A percentile compares a stretch with the other conserved stretches of the same genome.
phyloP scores from a whole-genome alignment of 805 yeast species.

The Cyberlindnera veronae region DNA sequence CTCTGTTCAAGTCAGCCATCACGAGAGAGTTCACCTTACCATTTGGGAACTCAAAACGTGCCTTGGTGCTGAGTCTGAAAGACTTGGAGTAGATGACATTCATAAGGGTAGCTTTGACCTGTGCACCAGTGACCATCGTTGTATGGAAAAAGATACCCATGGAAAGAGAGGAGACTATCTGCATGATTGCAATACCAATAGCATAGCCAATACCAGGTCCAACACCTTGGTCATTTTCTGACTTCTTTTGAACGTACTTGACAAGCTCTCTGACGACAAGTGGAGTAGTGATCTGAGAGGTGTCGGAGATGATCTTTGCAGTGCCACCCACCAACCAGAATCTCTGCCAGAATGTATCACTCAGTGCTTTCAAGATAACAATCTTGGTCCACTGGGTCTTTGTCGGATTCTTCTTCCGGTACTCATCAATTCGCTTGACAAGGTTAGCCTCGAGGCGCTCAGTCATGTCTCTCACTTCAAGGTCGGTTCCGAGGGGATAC shows the following conservation, averaged over 20 bases:
- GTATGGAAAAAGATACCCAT: conserved; percentile 64
- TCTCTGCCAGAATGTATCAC: conserved; percentile 32
- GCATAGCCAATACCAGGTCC: conserved; percentile 73
- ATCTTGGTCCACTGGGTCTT: conserved; percentile 20
- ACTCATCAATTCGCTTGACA: conserved; percentile 26
- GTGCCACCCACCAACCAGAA: conserved; percentile 33
- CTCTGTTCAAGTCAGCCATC: conserved; percentile 77
- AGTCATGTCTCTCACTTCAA: conserved; percentile 35
- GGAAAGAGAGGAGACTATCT: conserved; percentile 43
- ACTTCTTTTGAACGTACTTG: conserved; percentile 52
- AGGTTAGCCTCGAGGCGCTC: conserved; percentile 31
- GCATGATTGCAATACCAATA: conserved; percentile 60
- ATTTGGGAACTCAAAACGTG: conserved; percentile 58
- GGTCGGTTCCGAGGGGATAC: conserved; percentile 38
- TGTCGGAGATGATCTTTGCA: conserved; percentile 30
- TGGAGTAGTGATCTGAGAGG: conserved; percentile 53
- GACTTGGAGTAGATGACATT: conserved; percentile 70
- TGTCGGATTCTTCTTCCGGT: conserved; percentile 25
- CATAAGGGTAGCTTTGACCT: conserved; percentile 65
- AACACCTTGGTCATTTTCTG: conserved; percentile 39
- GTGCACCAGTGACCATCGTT: conserved; percentile 64
- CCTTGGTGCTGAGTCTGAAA: conserved; percentile 52
- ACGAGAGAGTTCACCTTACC: conserved; percentile 73
- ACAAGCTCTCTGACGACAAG: conserved; percentile 63
- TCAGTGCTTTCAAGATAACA: conserved; percentile 31